Evolutionary conservation across 2,329 filamentous ascomycete species (phyloP).

Genomic region (Sporothrix luriei): DNA sequence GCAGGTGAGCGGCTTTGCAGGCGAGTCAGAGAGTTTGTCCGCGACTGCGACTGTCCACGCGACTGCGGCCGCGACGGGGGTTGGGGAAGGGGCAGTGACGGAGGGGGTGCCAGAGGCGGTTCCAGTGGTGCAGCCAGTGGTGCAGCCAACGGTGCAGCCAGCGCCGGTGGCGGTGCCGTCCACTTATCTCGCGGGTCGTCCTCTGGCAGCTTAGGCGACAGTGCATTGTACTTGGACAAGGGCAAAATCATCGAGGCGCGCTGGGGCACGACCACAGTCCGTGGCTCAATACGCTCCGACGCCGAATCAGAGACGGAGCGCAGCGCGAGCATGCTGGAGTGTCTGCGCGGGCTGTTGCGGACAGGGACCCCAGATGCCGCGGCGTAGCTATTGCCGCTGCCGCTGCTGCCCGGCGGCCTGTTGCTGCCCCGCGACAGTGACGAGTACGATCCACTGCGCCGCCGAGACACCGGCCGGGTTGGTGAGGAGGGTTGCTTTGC

Average conservation of each 20-base stretch:
- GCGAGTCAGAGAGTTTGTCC: conserved; percentile 23
- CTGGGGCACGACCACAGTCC: conserved; percentile 6
- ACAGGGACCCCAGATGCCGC: conserved; percentile 29
- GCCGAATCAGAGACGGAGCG: conserved; percentile 8
- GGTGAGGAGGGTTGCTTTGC: background rate
- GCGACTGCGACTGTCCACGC: conserved; percentile 8
- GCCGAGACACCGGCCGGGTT: background rate
- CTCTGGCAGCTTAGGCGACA: background rate
- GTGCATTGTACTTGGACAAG: conserved; percentile 26
- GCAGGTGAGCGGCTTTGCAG: conserved; percentile 7
- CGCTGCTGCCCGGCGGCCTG: conserved; percentile 7
- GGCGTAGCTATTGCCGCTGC: conserved; percentile 2
- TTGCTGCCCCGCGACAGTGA: background rate
- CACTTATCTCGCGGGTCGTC: background rate
- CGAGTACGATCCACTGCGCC: conserved; percentile 15
- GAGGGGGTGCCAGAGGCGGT: conserved; percentile 17
- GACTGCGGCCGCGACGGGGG: conserved; percentile 20
- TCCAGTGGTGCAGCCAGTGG: background rate
- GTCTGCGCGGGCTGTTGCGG: conserved; percentile 36
- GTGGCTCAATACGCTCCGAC: conserved; percentile 16
- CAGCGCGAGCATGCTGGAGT: conserved; percentile 29
- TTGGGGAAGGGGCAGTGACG: conserved; percentile 12
- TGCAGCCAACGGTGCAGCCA: background rate
- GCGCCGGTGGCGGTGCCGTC: background rate
- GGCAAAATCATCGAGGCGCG: conserved; percentile 18